Evolutionary conservation across 495 filamentous ascomycete genomes (phyloP), one percentile per base, ranked within the genome.

Genomic region (Daldinia loculata): DNA sequence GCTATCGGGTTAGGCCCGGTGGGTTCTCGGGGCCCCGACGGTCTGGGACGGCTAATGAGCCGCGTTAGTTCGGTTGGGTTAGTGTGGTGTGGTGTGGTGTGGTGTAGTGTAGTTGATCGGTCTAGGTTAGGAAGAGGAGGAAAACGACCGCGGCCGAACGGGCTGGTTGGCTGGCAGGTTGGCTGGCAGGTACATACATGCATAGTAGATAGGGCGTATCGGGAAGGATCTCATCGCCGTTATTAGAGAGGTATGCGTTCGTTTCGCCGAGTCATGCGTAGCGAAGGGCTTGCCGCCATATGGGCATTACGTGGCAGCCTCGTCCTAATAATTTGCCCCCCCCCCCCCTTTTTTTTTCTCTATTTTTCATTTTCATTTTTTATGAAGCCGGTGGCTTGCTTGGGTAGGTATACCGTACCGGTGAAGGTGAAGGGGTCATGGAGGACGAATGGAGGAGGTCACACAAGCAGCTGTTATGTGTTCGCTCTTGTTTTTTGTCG

Each of bases 361-460:
- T 0, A 34, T 34, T 34, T 34, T 34, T 34, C 3, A 12, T 34
- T 34, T 11, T 36, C 4, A 1, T 14, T 36, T 36, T 14, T 36
- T 36, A 4, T 36, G 14, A 14, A 14, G 34, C 15, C 26, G 30
- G 11, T 39, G 50, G 29, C 52, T 48, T 24, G 12, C 7, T 14
- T 36, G 34, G 32, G 32, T 36, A 15, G 29, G 27, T 19, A 45
- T 30, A 36, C 61, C 56, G 65, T 39, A 51, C 61, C 65, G 70
- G 61, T 63, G 64, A 66, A 12, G 43, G 43, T 48, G 22, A 48
- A 52, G 24, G 41, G 12, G 17, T 8, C 30, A 34, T 65, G 61
- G 34, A 30, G 56, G 57, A 62, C 65, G 2, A 60, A 69, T 66
- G 51, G 3, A 66, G 70, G 24, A 73, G 70, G 70, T 69, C 61